phyloP scores from a whole-genome alignment of 2,329 filamentous ascomycete genomes.

The Pseudopyricularia cyperi region DNA sequence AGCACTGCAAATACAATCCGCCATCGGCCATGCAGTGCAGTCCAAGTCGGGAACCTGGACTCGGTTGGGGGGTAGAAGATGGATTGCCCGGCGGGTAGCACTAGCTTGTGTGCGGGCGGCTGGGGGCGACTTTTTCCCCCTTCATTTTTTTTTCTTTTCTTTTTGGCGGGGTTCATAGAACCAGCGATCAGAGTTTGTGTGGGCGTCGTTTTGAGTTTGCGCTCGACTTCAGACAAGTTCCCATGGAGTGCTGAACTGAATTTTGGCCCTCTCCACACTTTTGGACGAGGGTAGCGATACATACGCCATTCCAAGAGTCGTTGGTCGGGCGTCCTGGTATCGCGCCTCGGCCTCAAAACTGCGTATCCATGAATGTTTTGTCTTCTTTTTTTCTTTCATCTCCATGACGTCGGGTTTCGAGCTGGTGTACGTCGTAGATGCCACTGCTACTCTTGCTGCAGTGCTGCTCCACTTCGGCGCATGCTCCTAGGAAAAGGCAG shows the following conservation, averaged over 20 bases:
- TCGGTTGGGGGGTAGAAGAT: neutral
- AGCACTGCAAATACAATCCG: neutral
- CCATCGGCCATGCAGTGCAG: too few relatives aligned
- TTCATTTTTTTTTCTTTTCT: too few relatives aligned
- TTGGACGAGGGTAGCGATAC: neutral
- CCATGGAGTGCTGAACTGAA: neutral
- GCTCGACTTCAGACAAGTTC: neutral
- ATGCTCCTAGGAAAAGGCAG: neutral
- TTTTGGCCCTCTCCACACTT: neutral
- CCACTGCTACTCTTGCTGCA: neutral
- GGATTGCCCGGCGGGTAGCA: neutral
- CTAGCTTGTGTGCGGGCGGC: neutral
- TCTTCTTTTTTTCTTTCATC: neutral
- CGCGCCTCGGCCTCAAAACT: neutral
- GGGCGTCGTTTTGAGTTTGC: neutral
- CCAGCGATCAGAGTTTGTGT: neutral
- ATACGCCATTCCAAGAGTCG: neutral
- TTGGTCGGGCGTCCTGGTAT: neutral
- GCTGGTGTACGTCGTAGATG: neutral
- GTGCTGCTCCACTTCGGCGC: neutral
- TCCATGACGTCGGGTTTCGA: constrained; percentile 3
- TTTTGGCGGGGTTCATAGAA: neutral
- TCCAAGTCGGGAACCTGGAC: too few relatives aligned
- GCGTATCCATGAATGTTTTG: neutral
- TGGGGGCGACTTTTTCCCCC: neutral